These are phyloP conservation scores for Fusarium sp. DNA, from an alignment of 2,329 filamentous ascomycete species.

Conservation along the genomic window DNA sequence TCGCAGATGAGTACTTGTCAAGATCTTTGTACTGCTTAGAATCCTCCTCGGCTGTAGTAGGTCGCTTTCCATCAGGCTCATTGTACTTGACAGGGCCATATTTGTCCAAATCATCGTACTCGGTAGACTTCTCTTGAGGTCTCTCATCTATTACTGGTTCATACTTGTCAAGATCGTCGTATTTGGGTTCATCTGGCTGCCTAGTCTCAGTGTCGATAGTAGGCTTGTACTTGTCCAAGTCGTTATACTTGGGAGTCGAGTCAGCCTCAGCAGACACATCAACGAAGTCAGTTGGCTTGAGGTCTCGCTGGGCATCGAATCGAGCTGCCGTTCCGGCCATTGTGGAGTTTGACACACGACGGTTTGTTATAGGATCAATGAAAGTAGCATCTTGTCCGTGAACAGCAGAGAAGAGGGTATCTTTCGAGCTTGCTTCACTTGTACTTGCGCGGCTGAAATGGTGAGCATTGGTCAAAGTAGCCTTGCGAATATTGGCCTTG, in stretches of 20 bases:
- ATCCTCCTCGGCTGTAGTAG: conserved; percentile 39
- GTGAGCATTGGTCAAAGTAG: conserved; percentile 49
- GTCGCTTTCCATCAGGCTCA: conserved; percentile 40
- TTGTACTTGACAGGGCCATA: conserved; percentile 52
- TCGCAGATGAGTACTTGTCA: conserved; percentile 46
- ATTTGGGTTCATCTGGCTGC: conserved; percentile 33
- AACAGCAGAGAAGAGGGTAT: conserved; percentile 37
- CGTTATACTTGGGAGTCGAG: conserved; percentile 47
- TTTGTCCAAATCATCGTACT: conserved; percentile 52
- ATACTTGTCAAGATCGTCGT: conserved; percentile 52
- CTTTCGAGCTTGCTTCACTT: conserved; percentile 33
- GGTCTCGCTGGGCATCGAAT: conserved; percentile 51
- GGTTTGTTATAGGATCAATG: conserved; percentile 70
- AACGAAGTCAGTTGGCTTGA: conserved; percentile 47
- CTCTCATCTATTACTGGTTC: conserved; percentile 47
- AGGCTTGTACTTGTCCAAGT: conserved; percentile 52
- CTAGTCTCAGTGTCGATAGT: conserved; percentile 41
- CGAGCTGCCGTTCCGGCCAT: conserved; percentile 31
- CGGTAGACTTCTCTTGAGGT: conserved; percentile 38
- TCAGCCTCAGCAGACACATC: conserved; percentile 32
- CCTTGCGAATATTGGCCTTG: conserved; percentile 45
- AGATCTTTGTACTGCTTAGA: conserved; percentile 53
- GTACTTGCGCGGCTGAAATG: conserved; percentile 43
- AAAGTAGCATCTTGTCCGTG: conserved; percentile 22
- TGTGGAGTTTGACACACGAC: conserved; percentile 53